Percentiles rank a stretch among this genome's conserved stretches.
Evolutionary conservation across 306 rosid genomes (phyloP).

Genomic region (Vicia faba): DNA sequence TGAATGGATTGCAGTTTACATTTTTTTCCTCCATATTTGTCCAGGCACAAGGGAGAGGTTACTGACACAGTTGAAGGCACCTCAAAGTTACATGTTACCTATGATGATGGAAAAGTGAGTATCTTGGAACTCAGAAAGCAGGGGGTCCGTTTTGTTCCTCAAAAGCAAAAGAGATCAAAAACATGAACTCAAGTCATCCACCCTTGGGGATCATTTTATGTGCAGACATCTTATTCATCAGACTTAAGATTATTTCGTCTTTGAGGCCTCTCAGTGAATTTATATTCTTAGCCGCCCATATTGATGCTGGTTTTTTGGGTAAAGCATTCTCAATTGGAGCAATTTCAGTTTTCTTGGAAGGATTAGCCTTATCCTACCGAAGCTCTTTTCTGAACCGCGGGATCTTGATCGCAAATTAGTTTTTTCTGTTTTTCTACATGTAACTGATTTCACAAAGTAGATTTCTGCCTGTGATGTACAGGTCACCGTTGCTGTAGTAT

Average conservation of each 20-base stretch:
- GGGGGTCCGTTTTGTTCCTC: conserved; percentile 84
- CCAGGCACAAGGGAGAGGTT: conserved; percentile 90
- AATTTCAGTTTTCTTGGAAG: conserved; percentile 37
- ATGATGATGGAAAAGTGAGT: conserved; percentile 73
- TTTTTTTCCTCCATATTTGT: conserved; percentile 26
- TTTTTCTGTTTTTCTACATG: conserved; percentile 16
- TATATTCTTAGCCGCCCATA: conserved; percentile 25
- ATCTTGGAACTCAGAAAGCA: conserved; percentile 75
- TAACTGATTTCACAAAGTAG: conserved; percentile 41
- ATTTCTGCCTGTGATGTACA: conserved; percentile 42
- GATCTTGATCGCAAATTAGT: conserved; percentile 31
- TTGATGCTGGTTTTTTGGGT: conserved; percentile 39
- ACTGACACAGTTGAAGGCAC: conserved; percentile 68
- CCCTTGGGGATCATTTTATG: conserved; percentile 20
- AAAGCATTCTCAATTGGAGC: conserved; percentile 38
- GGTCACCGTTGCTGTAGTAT: conserved; percentile 43
- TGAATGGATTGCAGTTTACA: background rate
- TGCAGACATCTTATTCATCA: conserved; percentile 35
- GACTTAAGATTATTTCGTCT: conserved; percentile 41
- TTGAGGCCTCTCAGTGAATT: conserved; percentile 35
- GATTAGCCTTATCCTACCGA: conserved; percentile 18
- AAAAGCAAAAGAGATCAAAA: conserved; percentile 73
- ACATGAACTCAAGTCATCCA: conserved; percentile 31
- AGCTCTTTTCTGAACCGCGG: conserved; percentile 20
- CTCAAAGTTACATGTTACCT: conserved; percentile 63